phyloP scores from a whole-genome alignment of 2,329 filamentous ascomycete genomes.

The Ambrosiella cleistominuta region DNA sequence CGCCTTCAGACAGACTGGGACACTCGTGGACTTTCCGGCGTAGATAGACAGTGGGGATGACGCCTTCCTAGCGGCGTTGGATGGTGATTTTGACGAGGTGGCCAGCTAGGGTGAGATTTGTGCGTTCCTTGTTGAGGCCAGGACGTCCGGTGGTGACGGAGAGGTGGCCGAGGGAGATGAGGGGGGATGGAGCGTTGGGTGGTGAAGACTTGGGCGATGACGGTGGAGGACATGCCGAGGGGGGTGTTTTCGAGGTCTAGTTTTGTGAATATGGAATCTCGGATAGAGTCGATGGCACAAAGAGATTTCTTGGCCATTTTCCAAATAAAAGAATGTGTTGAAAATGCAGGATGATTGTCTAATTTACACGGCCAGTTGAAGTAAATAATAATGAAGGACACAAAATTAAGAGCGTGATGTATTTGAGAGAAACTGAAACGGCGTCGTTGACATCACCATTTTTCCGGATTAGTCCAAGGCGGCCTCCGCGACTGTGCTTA shows the following conservation, averaged over 20 bases:
- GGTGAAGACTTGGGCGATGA: constrained; percentile 45
- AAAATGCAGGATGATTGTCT: neutral
- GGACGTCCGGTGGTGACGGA: neutral
- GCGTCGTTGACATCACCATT: no score
- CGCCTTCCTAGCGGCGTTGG: constrained; percentile 42
- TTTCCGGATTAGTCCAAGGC: no score
- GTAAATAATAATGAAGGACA: neutral
- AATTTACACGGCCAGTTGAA: neutral
- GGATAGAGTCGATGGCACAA: constrained; percentile 34
- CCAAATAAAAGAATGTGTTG: neutral
- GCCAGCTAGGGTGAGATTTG: constrained; percentile 38
- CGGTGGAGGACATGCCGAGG: constrained; percentile 44
- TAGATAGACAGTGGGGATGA: constrained; percentile 42
- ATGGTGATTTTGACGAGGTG: constrained; percentile 44
- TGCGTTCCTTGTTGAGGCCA: constrained; percentile 35
- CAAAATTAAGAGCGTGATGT: no score
- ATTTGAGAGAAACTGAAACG: no score
- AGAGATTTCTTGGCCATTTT: constrained; percentile 17
- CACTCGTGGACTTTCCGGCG: constrained; percentile 23
- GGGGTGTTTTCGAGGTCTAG: constrained; percentile 28
- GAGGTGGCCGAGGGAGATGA: constrained; percentile 45
- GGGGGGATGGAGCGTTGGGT: constrained; percentile 41
- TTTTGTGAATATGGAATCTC: constrained; percentile 42
- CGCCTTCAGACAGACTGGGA: constrained; percentile 23
- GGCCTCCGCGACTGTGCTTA: no score